Conservation (phyloP, 805 yeast genomes). For the Myxozyma neglecta region DNA sequence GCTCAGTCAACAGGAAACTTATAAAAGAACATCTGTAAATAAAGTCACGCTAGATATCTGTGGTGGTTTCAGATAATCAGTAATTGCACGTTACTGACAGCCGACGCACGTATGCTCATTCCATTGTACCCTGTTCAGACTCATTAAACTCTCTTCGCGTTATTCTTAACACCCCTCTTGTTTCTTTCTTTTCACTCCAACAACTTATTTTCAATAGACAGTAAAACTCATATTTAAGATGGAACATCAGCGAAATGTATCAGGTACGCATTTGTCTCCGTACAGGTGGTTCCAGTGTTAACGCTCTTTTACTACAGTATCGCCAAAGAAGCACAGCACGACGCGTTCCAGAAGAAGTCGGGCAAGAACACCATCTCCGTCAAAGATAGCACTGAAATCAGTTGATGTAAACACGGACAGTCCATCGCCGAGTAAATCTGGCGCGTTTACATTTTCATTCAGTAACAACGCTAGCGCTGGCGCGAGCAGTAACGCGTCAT, state of each 20-base stretch:
- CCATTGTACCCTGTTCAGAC: neutral
- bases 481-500: neutral
- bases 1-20: too few species aligned
- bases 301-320: neutral
- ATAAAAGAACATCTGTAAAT: too few species aligned
- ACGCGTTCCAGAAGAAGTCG: conserved; percentile 1
- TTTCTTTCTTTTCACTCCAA: neutral
- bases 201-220: too few species aligned
- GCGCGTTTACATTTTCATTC: neutral
- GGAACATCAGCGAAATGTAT: neutral
- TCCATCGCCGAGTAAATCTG: neutral
- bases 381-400: conserved; percentile 3
- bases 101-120: neutral
- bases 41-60: too few species aligned
- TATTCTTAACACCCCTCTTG: neutral
- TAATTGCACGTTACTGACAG: too few species aligned
- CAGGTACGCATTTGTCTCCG: neutral
- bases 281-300: neutral
- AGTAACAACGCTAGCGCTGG: neutral
- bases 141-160: neutral
- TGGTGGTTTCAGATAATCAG: too few species aligned
- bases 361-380: conserved; percentile 15
- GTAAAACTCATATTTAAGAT: neutral
- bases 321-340: neutral
- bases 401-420: conserved; percentile 15